Evolutionary conservation across 805 yeast genomes (phyloP).

Genomic region (Ogataea degrootiae): DNA sequence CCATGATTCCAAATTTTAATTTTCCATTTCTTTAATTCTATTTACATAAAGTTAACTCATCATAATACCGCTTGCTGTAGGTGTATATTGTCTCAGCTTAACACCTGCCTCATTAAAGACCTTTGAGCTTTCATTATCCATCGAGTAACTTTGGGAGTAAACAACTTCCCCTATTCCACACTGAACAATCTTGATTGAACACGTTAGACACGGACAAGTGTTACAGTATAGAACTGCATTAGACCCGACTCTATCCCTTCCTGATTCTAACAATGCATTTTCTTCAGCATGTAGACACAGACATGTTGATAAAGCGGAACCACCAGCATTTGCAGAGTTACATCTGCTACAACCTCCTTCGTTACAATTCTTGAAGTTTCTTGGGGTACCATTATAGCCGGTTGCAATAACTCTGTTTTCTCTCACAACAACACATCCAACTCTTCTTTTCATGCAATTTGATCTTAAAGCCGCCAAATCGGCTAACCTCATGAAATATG

Average conservation of each 20-base stretch:
- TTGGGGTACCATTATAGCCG: conserved; percentile 97
- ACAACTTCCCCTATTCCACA: conserved; percentile 88
- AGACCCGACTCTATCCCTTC: conserved; percentile 74
- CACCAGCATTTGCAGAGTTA: conserved; percentile 60
- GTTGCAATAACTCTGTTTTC: conserved; percentile 88
- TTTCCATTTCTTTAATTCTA: no score
- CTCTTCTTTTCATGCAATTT: conserved; percentile 96
- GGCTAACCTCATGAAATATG: conserved; percentile 91
- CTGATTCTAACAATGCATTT: conserved; percentile 91
- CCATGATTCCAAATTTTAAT: neutral
- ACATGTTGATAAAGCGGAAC: conserved; percentile 74
- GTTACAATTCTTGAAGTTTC: conserved; percentile 81
- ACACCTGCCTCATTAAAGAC: conserved; percentile 77
- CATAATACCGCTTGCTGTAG: conserved; percentile 31
- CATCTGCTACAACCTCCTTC: conserved; percentile 95
- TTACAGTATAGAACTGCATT: conserved; percentile 79
- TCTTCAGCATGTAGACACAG: conserved; percentile 96
- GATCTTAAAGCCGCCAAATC: conserved; percentile 88
- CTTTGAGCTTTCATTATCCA: conserved; percentile 74
- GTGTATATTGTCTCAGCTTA: conserved; percentile 54
- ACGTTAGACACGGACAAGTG: conserved; percentile 95
- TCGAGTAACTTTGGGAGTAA: conserved; percentile 85
- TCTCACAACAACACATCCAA: conserved; percentile 91
- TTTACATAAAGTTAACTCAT: neutral
- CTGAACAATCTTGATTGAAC: conserved; percentile 93